Evolutionary conservation across 768 basidiomycete genomes (phyloP), one percentile per base, ranked within the genome.

Genomic region (Termitomyces sp.): DNA sequence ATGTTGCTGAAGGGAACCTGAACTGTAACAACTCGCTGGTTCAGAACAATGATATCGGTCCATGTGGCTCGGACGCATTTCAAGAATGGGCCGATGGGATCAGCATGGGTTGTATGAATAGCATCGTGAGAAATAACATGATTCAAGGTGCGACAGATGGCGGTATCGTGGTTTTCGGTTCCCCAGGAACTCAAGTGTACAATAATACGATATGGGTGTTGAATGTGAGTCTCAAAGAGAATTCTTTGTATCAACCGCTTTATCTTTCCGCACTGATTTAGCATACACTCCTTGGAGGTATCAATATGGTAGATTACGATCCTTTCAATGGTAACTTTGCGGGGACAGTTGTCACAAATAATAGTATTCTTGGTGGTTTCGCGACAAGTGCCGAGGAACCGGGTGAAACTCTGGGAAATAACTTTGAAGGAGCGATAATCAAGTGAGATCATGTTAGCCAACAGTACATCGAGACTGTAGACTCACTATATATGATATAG

Each of bases 71-170:
- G 1, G 84, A 87, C 57, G 59, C 63, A 4, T 88, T 80, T 64
- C 81, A 84, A 60, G 72, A 90, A 68, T 92, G 90, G 90, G 88
- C 90, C 1, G 90, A 92, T 65, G 90, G 90, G 6, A 86, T 92
- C 64, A 90, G 87, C 62, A 68, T 91, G 53, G 83, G 82, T 61
- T 92, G 90, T 67, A 72, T 70, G 60, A 83, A 85, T 66, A 77
- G 80, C 59, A 59, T 82, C 38, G 75, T 92, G 33, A 80, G 77
- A 61, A 84, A 87, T 61, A 92, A 92, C 69, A 77, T 83, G 75
- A 72, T 92, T 47, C 77, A 83, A 61, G 83, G 82, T 56, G 79
- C 90, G 9, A 92, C 90, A 0, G 90, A 92, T 63, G 90, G 90
- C 8, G 90, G 85, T 6, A 88, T 92, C 47, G 68, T 92, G 90